Base-by-base conservation (phyloP, 2,329 filamentous ascomycete genomes). In the Fusarium austroafricanum region DNA sequence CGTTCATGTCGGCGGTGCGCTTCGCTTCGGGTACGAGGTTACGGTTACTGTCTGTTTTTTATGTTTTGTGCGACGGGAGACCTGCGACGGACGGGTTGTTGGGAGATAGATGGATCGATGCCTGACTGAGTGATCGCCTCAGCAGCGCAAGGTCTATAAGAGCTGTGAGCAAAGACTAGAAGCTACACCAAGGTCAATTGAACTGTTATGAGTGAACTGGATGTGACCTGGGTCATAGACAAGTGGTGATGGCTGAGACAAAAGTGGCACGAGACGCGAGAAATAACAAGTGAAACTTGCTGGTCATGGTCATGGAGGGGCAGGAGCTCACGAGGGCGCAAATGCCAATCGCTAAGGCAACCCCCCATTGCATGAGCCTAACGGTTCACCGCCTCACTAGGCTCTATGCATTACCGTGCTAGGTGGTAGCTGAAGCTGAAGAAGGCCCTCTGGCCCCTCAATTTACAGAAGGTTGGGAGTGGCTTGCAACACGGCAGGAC, bases 321-420 rank as follows among this genome's bases (percentile, higher is more conserved):
- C 60, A 56, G 40, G 39, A 67, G 42, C 45, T 57, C 57, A 68
- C 38, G 61, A 58, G 57, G 65, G 40, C 55, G 43, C 57, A 67
- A 50, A 67, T 61, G 56, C 66, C 61, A 67, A 65, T 71, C 61
- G 56, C 52, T 55, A 55, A 53, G 44, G 40, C 38, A 52, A 68
- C 67, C 64, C 65, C 66, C 38, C 54, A 54, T 54, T 46, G 39
- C 50, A 26, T 39, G 18, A 23, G n/a, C 23, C 28, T 51, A 59
- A 53, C 47, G 43, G 61, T 61, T 63, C 56, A 68, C 65, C 66
- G 45, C 65, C 65, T 49, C 42, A 33, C 29, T 39, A 65, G 52
- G 37, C 49, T 29, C 23, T 23, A 38, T 23, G 26, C 12, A 52
- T 31, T 42, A 23, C 21, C 21, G 21, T 23, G 58, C 52, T 28